Base-by-base conservation (phyloP, 768 basidiomycete genomes). In the Hemileccinum impolitum region DNA sequence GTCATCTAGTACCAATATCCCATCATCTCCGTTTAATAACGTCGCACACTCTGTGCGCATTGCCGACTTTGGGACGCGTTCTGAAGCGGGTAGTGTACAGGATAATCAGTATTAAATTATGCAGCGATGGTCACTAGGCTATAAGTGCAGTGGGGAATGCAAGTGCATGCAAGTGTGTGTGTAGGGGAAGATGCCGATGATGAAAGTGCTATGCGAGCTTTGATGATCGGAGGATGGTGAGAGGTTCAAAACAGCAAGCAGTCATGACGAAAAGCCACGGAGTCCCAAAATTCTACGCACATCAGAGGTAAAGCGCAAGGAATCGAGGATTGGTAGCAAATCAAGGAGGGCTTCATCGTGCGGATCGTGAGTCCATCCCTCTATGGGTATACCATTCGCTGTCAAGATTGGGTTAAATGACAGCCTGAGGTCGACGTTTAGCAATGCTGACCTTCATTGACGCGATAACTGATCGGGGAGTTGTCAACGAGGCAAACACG, bases 351-450 rank as follows among this genome's bases (percentile, higher is more conserved):
- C 96, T 70, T 98, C 92, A 72, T 99, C 96, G 51, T 85, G 83
- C 28, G 92, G 94, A 70, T 99, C 96, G 52, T 94, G 87, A 19
- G 94, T 97, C 96, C 96, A 98, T 42, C 96, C 96, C 76, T 98
- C 95, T 70, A 99, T 92, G 30, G 96, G 96, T 62, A 99, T 93
- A 45, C 94, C 96, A 67, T 99, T 99, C 45, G 91, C 96, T 98
- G 65, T 48, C 21, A 32, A 9, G 9, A 43, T 15, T 19, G 5
- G 17, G 38, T 60, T 38, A 47, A 39, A 42, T 15, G 40, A 45
- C 31, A 45, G 12, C 17, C 8, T 32, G 25, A n/a, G 36, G 25
- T 32, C 25, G 11, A 38, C 40, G 18, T 34, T 31, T 36, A 43
- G 35, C 17, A 3, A 48, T 26, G 67, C 80, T 61, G 46, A 95